Evolutionary conservation across 2,329 filamentous ascomycete genomes (phyloP), one percentile per base, ranked within the genome.

Genomic region (Penicillium olsonii): DNA sequence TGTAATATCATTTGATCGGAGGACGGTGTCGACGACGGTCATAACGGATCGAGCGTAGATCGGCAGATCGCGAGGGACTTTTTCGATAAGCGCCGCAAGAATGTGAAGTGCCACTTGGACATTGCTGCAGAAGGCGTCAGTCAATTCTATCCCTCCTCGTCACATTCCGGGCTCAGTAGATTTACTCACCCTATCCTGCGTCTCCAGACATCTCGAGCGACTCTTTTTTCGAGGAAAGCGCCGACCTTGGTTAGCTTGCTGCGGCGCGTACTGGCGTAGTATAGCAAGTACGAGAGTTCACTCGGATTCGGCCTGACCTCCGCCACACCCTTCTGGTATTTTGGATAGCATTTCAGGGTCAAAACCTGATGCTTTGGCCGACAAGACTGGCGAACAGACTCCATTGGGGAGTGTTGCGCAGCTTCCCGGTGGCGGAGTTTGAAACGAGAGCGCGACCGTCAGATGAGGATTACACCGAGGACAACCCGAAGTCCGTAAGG

Each of bases 231-330:
- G 57, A 99, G 80, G 68, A 96, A 99, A 62, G 85, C 85, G 70
- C 90, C 91, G 60, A 99, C 92, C 75, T 99, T 99, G 66, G 94
- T 90, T 62, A 97, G 85, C 80, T 97, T 99, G 73, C 89, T 92
- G 58, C 90, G 86, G 53, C 92, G 89, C 62, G 92, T 96, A 68
- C 89, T 95, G 54, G 90, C 91, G 78, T 99, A 97, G 80, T 95
- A 97, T 46, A 97, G 84, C 57, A 99, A 83, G 70, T 97, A 97
- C 73, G 90, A 95, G 56, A 99, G 84, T 78, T 99, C 94, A 75
- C 90, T 95, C 59, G 90, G 90, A 74, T 97, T 97, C 37, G 94
- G 92, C 75, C 92, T 95, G 67, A 96, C 90, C 65, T 96, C 90
- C 68, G 92, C 87, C 55, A 89, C 87, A 43, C 90, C 90, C 75